Evolutionary conservation across 208 protist genomes (phyloP), one percentile per base, ranked within the genome.

Genomic region (Acanthamoeba polyphaga): DNA sequence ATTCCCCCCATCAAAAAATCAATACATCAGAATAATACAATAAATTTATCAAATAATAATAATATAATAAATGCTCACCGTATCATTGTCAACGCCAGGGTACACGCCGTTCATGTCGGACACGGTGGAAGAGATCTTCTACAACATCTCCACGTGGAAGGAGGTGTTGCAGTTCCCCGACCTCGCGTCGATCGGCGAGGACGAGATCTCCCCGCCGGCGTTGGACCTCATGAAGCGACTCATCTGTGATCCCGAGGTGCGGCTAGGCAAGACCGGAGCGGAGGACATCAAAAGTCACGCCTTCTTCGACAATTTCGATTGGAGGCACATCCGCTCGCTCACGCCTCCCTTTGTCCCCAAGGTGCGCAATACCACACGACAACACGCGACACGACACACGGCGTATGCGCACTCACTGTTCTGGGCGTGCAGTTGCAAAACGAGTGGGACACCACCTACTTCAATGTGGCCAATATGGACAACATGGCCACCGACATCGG

Each of bases 41-140:
- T 55, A 55, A 4, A 55, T 55, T 55, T 55, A 55, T 55, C 8
- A 12, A 4, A 55, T 55, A 4, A 55, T n/a, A n/a, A n/a, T n/a
- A n/a, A n/a, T n/a, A n/a, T n/a, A n/a, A n/a, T n/a, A n/a, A n/a
- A n/a, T n/a, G n/a, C 38, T 34, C 32, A 13, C 1, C 24, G 15
- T 12, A 7, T 15, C 53, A 2, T 19, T 12, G 53, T 2, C 74
- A 27, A 32, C 32, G 15, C 22, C 24, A 70, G 82, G 82, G 3
- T 90, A 68, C 53, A 96, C 97, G 43, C 97, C 97, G 15, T 98
- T 98, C 60, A 97, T 93, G 87, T 97, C 95, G 13, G 92, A 98
- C 24, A 97, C 97, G 34, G 94, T 95, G 24, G 96, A 97, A 93
- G 51, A 76, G 49, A 97, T 98, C 27, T 98, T 98, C 76, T 72